Evolutionary conservation across 2,329 filamentous ascomycete genomes (phyloP), one percentile per base, ranked within the genome.

Genomic region (Colletotrichum caudatum): DNA sequence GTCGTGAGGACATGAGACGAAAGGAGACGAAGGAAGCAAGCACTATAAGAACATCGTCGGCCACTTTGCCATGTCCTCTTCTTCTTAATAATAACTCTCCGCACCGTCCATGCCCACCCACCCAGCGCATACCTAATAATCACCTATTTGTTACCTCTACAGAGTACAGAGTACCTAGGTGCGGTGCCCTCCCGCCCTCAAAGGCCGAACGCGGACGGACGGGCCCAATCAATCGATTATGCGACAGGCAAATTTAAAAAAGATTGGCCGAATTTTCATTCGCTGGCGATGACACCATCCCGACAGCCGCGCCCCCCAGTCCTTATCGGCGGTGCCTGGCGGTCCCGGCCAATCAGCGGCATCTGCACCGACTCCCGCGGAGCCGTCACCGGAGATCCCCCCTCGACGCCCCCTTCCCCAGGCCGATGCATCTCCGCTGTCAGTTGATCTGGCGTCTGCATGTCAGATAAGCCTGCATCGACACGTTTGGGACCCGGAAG

Each of bases 271-370:
- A 71, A 50, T 72, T 72, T 72, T 72, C 67, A 72, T 72, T 70
- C 62, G 70, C 61, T 56, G 37, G 57, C 54, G 69, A 71, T 72
- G 70, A 72, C 70, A 71, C 70, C 70, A 72, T 73, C 67, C 71
- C 71, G 67, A 73, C n/a, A 72, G 69, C 71, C 71, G 71, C 12
- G 26, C 53, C 54, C 53, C 54, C 37, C 20, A 39, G 35, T 53
- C 54, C 44, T 69, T 71, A 71, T 71, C 69, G 65, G 59, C 59
- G 20, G 37, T 26, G 7, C 26, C 69, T 68, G 29, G 18, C 14
- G n/a, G 48, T 20, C 61, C 50, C 48, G 69, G 48, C 73, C 73
- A 74, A 74, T 74, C 72, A 74, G 62, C 72, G 46, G 50, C 48
- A 29, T 23, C 26, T 44, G 72, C 56, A 50, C 61, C 64, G 69